A percentile compares a stretch with the other conserved stretches of the same genome.
Conservation (phyloP, 805 yeast species). For the Yamadazyma sp. region DNA sequence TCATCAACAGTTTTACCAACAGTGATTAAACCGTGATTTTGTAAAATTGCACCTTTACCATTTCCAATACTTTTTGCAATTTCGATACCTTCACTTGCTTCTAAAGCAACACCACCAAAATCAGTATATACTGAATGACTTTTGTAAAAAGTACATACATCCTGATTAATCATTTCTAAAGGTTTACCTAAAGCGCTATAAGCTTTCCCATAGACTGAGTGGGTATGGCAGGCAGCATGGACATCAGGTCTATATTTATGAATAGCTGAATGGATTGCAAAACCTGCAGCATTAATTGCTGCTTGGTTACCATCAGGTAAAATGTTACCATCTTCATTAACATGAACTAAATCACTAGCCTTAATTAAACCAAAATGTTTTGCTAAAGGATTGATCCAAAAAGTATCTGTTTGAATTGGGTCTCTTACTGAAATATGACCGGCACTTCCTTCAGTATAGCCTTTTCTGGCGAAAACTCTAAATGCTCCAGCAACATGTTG, state of each 20-base stretch:
- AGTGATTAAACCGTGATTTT: constrained; percentile 33
- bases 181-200: constrained; percentile 34
- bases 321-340: constrained; percentile 33
- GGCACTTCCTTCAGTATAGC: constrained; percentile 73
- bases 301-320: constrained; percentile 38
- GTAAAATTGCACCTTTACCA: constrained; percentile 31
- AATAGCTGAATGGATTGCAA: constrained; percentile 38
- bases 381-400: constrained; percentile 91
- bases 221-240: constrained; percentile 41
- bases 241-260: constrained; percentile 39
- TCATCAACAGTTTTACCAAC: constrained; percentile 35
- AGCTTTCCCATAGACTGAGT: constrained; percentile 39
- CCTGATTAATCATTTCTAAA: constrained; percentile 79
- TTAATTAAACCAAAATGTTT: constrained; percentile 55
- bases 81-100: constrained; percentile 26
- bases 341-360: constrained; percentile 39
- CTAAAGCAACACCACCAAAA: constrained; percentile 75
- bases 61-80: constrained; percentile 30
- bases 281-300: constrained; percentile 42
- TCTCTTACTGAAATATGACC: constrained; percentile 87
- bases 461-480: constrained; percentile 76
- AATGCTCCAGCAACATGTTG: constrained; percentile 86
- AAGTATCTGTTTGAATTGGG: constrained; percentile 74
- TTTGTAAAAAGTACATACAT: constrained; percentile 64
- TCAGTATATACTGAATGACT: constrained; percentile 61